Base-by-base conservation (phyloP, 2,329 filamentous ascomycete species). In the Colletotrichum plurivorum region DNA sequence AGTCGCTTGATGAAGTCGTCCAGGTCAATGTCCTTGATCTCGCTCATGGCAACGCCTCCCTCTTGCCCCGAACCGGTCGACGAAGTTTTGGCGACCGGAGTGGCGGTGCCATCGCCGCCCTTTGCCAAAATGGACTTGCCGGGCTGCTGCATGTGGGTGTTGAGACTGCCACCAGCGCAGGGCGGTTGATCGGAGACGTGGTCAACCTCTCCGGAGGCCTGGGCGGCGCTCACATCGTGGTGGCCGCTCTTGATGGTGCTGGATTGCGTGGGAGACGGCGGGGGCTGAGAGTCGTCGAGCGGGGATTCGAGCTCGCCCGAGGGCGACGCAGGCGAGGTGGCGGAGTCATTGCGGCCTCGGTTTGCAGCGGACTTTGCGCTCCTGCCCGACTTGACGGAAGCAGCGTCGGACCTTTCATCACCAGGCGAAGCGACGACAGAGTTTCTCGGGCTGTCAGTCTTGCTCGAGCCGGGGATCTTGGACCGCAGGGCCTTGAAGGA, bases 1-100 rank as follows among this genome's bases (percentile, higher is more conserved):
- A 99, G 88, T 51, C 96, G 91, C 76, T 95, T 94, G 78, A 99
- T 99, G 86, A 97, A 98, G 78, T 99, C 96, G 77, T 99, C 96
- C 36, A 99, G 85, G 78, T 99, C 96, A 74, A 96, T 93, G 43
- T 95, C 90, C 80, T 97, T 97, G 76, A 98, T 89, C 22, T 97
- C 94, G 63, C 93, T 90, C 87, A 98, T 97, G 71, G 93, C 93
- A 81, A 97, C 93, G 63, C 83, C 84, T 8, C 82, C 78, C 63
- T 79, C 79, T 3, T 82, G 78, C 54, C 90, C 60, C 22, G 67
- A 70, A 56, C 51, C 59, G 15, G 53, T 67, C 61, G 36, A 68
- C 52, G 39, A 71, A 55, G 73, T 64, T 69, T 78, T 80, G 54
- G 89, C 81, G 63, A 93, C 86, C 2, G 92, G 91, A 73, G 90